phyloP scores from a whole-genome alignment of 441 rosid genomes.

The Euphorbia schlechtendalii region DNA sequence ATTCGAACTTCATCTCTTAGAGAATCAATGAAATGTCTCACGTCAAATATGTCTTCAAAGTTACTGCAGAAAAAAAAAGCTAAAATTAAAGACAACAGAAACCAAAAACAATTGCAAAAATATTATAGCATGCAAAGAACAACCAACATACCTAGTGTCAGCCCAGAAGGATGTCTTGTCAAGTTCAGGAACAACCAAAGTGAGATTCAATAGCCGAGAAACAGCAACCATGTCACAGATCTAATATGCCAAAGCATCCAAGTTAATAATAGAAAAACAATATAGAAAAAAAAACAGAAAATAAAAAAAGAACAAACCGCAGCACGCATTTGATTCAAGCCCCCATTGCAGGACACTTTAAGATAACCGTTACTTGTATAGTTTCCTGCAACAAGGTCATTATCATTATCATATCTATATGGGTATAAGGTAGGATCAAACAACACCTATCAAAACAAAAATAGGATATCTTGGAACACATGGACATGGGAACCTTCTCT shows the following conservation, averaged over 20 bases:
- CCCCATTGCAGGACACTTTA: conserved; percentile 91
- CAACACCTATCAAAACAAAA: neutral
- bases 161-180: too few species aligned
- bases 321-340: conserved; percentile 99
- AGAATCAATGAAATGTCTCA: conserved; percentile 81
- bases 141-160: conserved; percentile 61
- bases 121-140: conserved; percentile 7
- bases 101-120: neutral
- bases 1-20: conserved; percentile 91
- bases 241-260: conserved; percentile 34
- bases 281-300: conserved; percentile 7
- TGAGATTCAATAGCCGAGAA: conserved; percentile 87
- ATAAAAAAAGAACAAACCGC: conserved; percentile 54
- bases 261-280: conserved; percentile 18
- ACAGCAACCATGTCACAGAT: conserved; percentile 96
- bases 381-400: conserved; percentile 46
- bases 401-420: conserved; percentile 14
- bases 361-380: too few species aligned
- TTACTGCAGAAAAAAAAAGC: conserved; percentile 54
- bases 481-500: neutral
- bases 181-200: conserved; percentile 91
- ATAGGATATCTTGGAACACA: neutral
- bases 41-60: conserved; percentile 94
- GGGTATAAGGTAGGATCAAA: neutral
- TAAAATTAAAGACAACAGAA: conserved; percentile 18